Evolutionary conservation across 805 yeast genomes (phyloP), one percentile per base, ranked within the genome.

Genomic region (Scheffersomyces spartinae): DNA sequence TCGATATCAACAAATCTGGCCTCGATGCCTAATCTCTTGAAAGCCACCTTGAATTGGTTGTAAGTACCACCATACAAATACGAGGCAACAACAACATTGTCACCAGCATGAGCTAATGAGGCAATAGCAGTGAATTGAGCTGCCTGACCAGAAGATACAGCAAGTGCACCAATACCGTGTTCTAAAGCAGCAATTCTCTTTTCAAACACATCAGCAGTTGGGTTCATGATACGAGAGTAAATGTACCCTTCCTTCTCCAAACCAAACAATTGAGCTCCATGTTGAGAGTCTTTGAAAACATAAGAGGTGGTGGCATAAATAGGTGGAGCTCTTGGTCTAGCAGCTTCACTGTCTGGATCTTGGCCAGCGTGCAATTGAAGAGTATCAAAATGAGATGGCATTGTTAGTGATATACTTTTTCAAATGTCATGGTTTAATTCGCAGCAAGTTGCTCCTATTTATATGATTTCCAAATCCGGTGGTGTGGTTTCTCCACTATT

Each of bases 331-430:
- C 96, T 71, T 29, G 95, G 69, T 30, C 75, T 64, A 50, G 69
- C 66, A 9, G 74, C 61, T 33, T 68, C 63, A 33, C 56, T 63
- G 39, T 81, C 86, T 16, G 58, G 65, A 33, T 65, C 67, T 60
- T 85, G 95, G 37, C 98, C 98, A 28, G 95, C 95, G 56, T 88
- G 97, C 41, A 88, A 70, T 64, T 88, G 95, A 31, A 81, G 64
- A 16, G 95, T 86, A 44, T 86, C 95, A 43, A 83, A 84, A 45
- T 78, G 86, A 18, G 75, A 68, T 19, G 74, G 72, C 63, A 57
- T 58, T 15, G 27, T 39, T 18, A 14, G 21, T n/a, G n/a, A n/a
- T n/a, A n/a, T n/a, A n/a, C n/a, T n/a, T n/a, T n/a, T n/a, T n/a
- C n/a, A n/a, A n/a, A n/a, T n/a, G n/a, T n/a, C n/a, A n/a, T n/a